phyloP scores from a whole-genome alignment of 2,329 filamentous ascomycete genomes.

The Paramyrothecium roridum region DNA sequence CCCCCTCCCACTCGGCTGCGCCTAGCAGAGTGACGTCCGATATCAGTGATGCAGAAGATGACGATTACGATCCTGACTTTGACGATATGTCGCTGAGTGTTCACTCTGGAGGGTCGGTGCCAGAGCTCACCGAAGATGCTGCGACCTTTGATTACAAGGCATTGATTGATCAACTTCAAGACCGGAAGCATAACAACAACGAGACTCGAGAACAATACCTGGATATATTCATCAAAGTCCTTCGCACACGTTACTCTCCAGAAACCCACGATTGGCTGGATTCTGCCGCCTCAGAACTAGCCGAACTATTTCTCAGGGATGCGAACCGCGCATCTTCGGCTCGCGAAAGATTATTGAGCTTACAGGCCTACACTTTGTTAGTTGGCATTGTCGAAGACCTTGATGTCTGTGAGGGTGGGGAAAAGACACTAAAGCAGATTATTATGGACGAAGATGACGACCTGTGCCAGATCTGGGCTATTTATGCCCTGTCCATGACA shows the following conservation, averaged over 20 bases:
- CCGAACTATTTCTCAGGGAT: slow-evolving; percentile 66
- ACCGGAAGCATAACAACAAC: slow-evolving; percentile 73
- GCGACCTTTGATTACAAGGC: slow-evolving; percentile 58
- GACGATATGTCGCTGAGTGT: slow-evolving; percentile 43
- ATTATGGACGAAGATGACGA: slow-evolving; percentile 56
- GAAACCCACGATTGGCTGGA: slow-evolving; percentile 5
- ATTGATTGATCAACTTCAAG: slow-evolving; percentile 67
- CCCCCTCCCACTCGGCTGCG: slow-evolving; percentile 56
- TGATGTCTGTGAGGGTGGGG: slow-evolving; percentile 25
- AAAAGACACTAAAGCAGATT: slow-evolving; percentile 29
- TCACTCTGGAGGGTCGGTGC: slow-evolving; percentile 36
- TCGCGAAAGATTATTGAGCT: slow-evolving; percentile 65
- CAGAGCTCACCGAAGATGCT: slow-evolving; percentile 62
- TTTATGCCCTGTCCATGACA: slow-evolving; percentile 71
- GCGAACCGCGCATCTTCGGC: slow-evolving; percentile 66
- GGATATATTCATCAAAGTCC: slow-evolving; percentile 36
- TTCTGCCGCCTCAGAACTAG: slow-evolving; percentile 42
- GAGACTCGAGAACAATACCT: slow-evolving; percentile 59
- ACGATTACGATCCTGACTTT: slow-evolving; percentile 31
- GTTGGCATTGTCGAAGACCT: slow-evolving; percentile 63
- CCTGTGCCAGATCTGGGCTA: slow-evolving; percentile 63
- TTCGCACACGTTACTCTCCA: slow-evolving; percentile 44
- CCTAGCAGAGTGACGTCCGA: slow-evolving; percentile 63
- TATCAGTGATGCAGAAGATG: slow-evolving; percentile 52
- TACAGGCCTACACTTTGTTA: slow-evolving; percentile 71